These are phyloP conservation scores for Suillus bovinus DNA, from an alignment of 768 basidiomycete species.

Conservation along the genomic window DNA sequence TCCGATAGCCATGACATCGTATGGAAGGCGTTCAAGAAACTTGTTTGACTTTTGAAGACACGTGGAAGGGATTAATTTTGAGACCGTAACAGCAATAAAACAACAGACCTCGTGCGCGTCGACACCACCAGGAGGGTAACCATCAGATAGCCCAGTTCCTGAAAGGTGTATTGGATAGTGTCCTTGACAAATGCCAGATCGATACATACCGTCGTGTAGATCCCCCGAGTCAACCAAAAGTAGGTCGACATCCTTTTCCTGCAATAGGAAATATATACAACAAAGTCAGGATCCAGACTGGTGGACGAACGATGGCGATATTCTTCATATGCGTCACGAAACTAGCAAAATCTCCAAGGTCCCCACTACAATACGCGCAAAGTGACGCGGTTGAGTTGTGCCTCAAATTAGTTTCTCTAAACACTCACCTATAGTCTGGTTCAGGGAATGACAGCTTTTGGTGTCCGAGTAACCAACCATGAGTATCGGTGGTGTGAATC, in stretches of 20 bases:
- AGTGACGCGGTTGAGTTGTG: background rate
- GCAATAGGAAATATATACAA: background rate
- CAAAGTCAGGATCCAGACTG: background rate
- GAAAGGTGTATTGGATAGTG: slow-evolving; percentile 5
- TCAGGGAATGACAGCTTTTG: slow-evolving; percentile 73
- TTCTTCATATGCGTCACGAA: slow-evolving; percentile 84
- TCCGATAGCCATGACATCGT: slow-evolving; percentile 83
- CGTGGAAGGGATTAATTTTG: background rate
- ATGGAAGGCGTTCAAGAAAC: slow-evolving; percentile 71
- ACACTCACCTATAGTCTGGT: slow-evolving; percentile 63
- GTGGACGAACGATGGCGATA: slow-evolving; percentile 53
- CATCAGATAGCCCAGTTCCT: slow-evolving; percentile 81
- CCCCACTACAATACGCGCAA: slow-evolving; percentile 39
- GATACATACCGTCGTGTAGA: slow-evolving; percentile 59
- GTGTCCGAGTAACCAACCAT: slow-evolving; percentile 84
- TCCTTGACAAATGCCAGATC: background rate
- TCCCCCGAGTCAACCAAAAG: slow-evolving; percentile 84
- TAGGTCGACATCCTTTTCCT: slow-evolving; percentile 77
- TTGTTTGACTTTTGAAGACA: slow-evolving; percentile 57
- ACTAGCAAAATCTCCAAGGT: slow-evolving; percentile 84
- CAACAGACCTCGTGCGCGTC: slow-evolving; percentile 67
- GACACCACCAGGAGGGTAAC: slow-evolving; percentile 65
- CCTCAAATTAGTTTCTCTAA: background rate
- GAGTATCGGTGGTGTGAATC: slow-evolving; percentile 83
- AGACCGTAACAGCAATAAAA: background rate